Conservation (phyloP, 805 yeast genomes). For the Myxozyma monticola region DNA sequence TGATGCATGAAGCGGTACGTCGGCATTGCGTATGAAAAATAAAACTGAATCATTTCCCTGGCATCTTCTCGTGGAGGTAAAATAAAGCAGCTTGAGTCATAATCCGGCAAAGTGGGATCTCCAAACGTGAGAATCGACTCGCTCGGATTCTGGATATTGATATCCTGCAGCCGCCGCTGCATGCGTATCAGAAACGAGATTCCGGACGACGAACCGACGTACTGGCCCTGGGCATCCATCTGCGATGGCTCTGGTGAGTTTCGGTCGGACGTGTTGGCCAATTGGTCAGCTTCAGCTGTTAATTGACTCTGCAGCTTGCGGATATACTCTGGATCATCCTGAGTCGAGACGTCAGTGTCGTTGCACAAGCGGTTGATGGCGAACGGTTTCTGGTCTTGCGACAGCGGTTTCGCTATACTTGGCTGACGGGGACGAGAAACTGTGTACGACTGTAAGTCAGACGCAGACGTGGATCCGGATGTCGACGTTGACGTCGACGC, state of each 20-base stretch:
- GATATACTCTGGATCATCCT: slow-evolving; percentile 14
- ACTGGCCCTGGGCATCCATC: slow-evolving; percentile 17
- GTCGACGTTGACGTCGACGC: neutral
- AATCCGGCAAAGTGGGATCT: slow-evolving; percentile 18
- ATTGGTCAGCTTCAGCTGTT: neutral
- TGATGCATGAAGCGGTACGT: slow-evolving; percentile 24
- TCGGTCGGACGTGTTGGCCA: neutral
- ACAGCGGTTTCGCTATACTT: neutral
- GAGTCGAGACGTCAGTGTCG: neutral
- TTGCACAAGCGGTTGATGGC: slow-evolving; percentile 3
- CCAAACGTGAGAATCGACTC: slow-evolving; percentile 24
- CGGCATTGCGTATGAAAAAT: slow-evolving; percentile 27
- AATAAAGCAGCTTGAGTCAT: slow-evolving; percentile 7
- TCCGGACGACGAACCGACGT: slow-evolving; percentile 22
- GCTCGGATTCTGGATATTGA: slow-evolving; percentile 1
- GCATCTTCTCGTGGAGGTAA: slow-evolving; percentile 20
- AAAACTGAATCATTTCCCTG: slow-evolving; percentile 11
- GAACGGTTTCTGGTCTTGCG: neutral
- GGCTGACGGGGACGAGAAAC: neutral
- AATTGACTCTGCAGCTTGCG: slow-evolving; percentile 5
- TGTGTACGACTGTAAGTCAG: neutral
- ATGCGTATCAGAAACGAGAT: slow-evolving; percentile 18
- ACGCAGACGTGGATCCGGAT: neutral
- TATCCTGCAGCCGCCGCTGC: slow-evolving; percentile 14
- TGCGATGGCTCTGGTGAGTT: slow-evolving; percentile 12